phyloP scores from a whole-genome alignment of 768 basidiomycete species.

The Kwoniella heveanensis region DNA sequence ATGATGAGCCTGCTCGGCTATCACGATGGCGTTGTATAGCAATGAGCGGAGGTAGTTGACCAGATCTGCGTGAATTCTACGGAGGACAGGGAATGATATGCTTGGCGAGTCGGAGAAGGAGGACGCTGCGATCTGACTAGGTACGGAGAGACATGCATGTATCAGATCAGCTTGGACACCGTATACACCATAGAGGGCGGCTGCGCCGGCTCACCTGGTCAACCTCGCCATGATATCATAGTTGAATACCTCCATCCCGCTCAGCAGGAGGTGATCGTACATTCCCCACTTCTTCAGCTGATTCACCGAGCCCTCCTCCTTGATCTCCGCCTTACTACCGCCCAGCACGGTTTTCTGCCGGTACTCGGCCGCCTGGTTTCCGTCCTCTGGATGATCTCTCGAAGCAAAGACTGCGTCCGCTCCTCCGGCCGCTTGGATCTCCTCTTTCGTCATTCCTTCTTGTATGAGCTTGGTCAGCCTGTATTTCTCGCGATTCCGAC shows the following conservation, averaged over 20 bases:
- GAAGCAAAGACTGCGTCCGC: slow-evolving; percentile 26
- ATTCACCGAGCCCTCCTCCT: not conserved
- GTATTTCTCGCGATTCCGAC: slow-evolving; percentile 24
- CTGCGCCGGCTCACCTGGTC: slow-evolving; percentile 4
- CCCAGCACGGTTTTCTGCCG: not conserved
- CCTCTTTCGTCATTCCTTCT: slow-evolving; percentile 30
- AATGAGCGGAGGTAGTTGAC: slow-evolving; percentile 15
- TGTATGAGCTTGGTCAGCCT: slow-evolving; percentile 24
- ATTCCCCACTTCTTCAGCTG: slow-evolving; percentile 8
- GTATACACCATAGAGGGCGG: slow-evolving; percentile 1
- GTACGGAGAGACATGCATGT: not conserved
- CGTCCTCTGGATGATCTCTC: not conserved
- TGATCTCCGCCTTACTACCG: not conserved
- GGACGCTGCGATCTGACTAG: slow-evolving; percentile 2
- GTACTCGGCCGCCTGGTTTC: not conserved
- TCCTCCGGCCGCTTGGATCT: slow-evolving; percentile 32
- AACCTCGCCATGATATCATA: slow-evolving; percentile 14
- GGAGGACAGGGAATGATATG: slow-evolving; percentile 18
- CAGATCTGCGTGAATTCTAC: slow-evolving; percentile 10
- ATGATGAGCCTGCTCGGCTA: slow-evolving; percentile 20
- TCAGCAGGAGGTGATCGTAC: slow-evolving; percentile 16
- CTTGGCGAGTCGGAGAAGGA: not conserved
- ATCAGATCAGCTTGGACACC: slow-evolving; percentile 1
- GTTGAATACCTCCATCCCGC: slow-evolving; percentile 24
- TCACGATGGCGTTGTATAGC: slow-evolving; percentile 14